These are phyloP conservation scores for Oryza coarctata DNA, from an alignment of 176 grass and related monocot species.

Conservation along the genomic window DNA sequence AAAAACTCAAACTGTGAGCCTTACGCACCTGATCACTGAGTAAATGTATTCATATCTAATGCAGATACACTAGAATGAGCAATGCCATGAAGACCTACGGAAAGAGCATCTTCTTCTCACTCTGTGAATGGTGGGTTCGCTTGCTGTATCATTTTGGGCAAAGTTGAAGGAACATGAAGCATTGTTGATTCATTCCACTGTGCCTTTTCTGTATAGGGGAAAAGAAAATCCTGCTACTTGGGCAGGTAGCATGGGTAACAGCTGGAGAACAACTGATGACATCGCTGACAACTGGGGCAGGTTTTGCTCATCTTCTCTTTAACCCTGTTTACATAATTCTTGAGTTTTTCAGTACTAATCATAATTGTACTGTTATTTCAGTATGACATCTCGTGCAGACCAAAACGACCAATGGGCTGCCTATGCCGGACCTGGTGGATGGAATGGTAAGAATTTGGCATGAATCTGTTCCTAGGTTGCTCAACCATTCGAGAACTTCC, in stretches of 20 bases:
- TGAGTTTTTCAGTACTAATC: conserved; percentile 10
- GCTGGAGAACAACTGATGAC: conserved; percentile 96
- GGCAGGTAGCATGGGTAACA: conserved; percentile 74
- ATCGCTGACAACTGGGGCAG: conserved; percentile 85
- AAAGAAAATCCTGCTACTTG: conserved; percentile 78
- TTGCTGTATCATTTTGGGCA: neutral
- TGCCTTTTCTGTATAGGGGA: conserved; percentile 52
- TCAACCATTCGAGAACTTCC: neutral
- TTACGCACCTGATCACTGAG: neutral
- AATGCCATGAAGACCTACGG: conserved; percentile 67
- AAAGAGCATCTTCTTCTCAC: conserved; percentile 85
- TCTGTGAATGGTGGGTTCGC: conserved; percentile 81
- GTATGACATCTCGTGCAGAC: conserved; percentile 88
- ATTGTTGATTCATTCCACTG: neutral
- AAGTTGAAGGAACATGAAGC: neutral
- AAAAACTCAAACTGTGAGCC: neutral
- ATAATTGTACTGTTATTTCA: conserved; percentile 41
- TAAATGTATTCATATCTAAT: conserved; percentile 7
- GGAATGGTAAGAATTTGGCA: conserved; percentile 72
- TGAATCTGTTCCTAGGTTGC: neutral
- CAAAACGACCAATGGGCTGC: conserved; percentile 91
- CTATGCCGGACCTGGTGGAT: conserved; percentile 81
- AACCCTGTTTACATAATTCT: neutral
- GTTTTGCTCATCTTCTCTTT: conserved; percentile 30
- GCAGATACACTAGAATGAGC: conserved; percentile 86